These are phyloP conservation scores for Porphyrellus cyaneotinctus DNA, from an alignment of 768 basidiomycete species.

Conservation along the genomic window DNA sequence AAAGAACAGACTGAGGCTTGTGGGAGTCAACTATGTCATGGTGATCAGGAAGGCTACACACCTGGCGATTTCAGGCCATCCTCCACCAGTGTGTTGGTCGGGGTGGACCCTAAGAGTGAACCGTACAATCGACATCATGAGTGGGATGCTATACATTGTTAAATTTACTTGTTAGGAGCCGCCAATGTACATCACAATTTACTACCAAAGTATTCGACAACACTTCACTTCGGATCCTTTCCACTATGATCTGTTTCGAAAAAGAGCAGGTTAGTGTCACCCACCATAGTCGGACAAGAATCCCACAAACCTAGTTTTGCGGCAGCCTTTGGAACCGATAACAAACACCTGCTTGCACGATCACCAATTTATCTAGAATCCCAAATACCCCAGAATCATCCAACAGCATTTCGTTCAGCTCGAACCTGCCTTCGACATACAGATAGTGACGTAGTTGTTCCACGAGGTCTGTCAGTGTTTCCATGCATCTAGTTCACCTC, in stretches of 20 bases:
- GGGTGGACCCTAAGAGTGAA: too few relatives aligned
- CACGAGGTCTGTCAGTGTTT: slow-evolving; percentile 41
- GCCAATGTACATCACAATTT: slow-evolving; percentile 4
- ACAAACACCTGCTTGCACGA: slow-evolving; percentile 49
- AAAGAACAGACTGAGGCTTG: slow-evolving; percentile 48
- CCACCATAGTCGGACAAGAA: too few relatives aligned
- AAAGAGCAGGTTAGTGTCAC: too few relatives aligned
- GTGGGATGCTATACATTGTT: too few relatives aligned
- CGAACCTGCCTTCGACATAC: slow-evolving; percentile 19
- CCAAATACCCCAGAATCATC: slow-evolving; percentile 49
- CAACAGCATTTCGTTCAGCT: slow-evolving; percentile 30
- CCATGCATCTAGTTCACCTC: slow-evolving; percentile 39
- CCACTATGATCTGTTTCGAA: slow-evolving; percentile 44
- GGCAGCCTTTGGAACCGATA: slow-evolving; percentile 45
- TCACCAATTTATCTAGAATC: slow-evolving; percentile 55
- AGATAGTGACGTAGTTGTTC: slow-evolving; percentile 31
- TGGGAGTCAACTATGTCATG: slow-evolving; percentile 57
- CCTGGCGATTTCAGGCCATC: too few relatives aligned
- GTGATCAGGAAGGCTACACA: too few relatives aligned
- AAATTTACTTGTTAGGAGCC: too few relatives aligned
- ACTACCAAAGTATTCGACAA: slow-evolving; percentile 46
- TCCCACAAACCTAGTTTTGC: slow-evolving; percentile 41
- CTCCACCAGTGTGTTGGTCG: too few relatives aligned
- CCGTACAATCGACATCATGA: too few relatives aligned
- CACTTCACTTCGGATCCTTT: slow-evolving; percentile 29